Evolutionary conservation across 371 early-diverging fungal genomes (phyloP).

Genomic region (Zychaea mexicana): DNA sequence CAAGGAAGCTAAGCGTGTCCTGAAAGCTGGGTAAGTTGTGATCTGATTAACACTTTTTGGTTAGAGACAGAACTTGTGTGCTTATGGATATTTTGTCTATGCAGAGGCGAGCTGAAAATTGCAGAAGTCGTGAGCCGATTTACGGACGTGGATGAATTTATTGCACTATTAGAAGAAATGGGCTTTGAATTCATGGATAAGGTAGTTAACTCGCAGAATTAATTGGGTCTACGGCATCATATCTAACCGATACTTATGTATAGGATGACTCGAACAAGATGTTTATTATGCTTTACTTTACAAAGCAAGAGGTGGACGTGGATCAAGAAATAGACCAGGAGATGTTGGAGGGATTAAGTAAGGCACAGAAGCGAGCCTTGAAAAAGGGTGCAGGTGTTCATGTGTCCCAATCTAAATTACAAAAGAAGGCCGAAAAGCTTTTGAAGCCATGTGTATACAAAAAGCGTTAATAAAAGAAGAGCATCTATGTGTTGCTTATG

Average conservation of each 20-base stretch:
- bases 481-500: not conserved
- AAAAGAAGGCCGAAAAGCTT: slow-evolving; percentile 48
- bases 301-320: slow-evolving; percentile 47
- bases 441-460: slow-evolving; percentile 94
- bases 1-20: slow-evolving; percentile 88
- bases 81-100: slow-evolving; percentile 7
- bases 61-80: too few relatives aligned
- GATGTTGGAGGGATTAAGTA: slow-evolving; percentile 40
- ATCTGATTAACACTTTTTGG: not conserved
- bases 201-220: too few relatives aligned
- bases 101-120: slow-evolving; percentile 87
- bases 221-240: too few relatives aligned
- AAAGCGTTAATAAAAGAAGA: slow-evolving; percentile 58
- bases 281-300: slow-evolving; percentile 89
- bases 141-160: slow-evolving; percentile 78
- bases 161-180: slow-evolving; percentile 62
- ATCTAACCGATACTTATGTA: not conserved
- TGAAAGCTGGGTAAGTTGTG: slow-evolving; percentile 73
- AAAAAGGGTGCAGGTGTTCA: slow-evolving; percentile 48
- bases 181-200: slow-evolving; percentile 78
- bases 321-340: slow-evolving; percentile 36
- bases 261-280: slow-evolving; percentile 82
- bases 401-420: slow-evolving; percentile 21
- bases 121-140: slow-evolving; percentile 95
- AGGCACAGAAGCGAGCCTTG: slow-evolving; percentile 49